phyloP scores from a whole-genome alignment of 2,329 filamentous ascomycete species.

The Arthroderma sp. region DNA sequence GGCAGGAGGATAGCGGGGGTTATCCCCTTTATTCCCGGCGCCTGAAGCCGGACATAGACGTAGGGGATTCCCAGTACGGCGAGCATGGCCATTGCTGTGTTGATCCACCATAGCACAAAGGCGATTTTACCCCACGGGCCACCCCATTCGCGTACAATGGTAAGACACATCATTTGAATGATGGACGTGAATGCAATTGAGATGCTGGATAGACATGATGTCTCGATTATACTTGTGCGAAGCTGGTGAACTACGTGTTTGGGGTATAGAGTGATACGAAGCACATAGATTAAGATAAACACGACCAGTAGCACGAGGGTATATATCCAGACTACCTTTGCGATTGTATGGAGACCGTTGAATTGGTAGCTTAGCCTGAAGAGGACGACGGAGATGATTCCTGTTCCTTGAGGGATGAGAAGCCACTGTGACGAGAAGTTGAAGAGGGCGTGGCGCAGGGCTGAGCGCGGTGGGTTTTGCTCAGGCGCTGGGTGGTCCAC shows the following conservation, averaged over 20 bases:
- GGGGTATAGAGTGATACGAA: conserved; percentile 22
- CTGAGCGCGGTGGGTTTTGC: neutral
- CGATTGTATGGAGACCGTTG: conserved; percentile 22
- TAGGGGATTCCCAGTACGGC: conserved; percentile 19
- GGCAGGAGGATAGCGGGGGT: conserved; percentile 26
- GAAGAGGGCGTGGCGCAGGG: conserved; percentile 14
- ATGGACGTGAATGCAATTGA: conserved; percentile 25
- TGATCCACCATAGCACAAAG: conserved; percentile 32
- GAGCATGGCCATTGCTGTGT: conserved; percentile 20
- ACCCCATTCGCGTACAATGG: conserved; percentile 18
- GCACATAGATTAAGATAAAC: conserved; percentile 19
- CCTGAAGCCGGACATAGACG: conserved; percentile 24
- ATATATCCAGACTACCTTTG: conserved; percentile 28
- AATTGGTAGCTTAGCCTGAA: conserved; percentile 31
- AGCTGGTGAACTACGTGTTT: conserved; percentile 19
- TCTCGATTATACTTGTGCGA: conserved; percentile 21
- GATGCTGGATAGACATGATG: conserved; percentile 27
- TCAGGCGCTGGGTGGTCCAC: neutral
- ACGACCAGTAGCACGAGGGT: conserved; percentile 22
- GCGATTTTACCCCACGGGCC: conserved; percentile 17
- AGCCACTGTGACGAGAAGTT: conserved; percentile 27
- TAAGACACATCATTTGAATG: conserved; percentile 47
- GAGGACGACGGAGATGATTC: conserved; percentile 24
- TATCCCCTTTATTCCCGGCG: conserved; percentile 22
- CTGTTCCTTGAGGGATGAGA: conserved; percentile 27